phyloP scores from a whole-genome alignment of 495 filamentous ascomycete species.

The Terfezia claveryi region DNA sequence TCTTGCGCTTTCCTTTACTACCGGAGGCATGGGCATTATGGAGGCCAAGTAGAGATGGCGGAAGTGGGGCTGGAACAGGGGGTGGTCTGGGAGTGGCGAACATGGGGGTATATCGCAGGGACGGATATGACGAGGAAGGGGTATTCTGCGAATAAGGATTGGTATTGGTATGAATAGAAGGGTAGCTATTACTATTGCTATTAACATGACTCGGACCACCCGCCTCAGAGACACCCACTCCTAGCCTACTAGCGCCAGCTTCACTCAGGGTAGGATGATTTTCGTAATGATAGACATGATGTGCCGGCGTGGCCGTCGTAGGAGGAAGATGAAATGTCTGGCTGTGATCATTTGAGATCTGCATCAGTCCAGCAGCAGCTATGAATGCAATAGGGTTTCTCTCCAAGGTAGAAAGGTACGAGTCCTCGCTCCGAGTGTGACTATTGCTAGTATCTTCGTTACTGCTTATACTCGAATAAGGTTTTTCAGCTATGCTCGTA shows the following conservation, averaged over 20 bases:
- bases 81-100: neutral
- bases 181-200: neutral
- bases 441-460: neutral
- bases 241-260: neutral
- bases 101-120: neutral
- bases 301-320: neutral
- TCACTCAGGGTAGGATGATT: neutral
- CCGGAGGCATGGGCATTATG: neutral
- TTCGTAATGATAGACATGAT: neutral
- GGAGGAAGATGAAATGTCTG: neutral
- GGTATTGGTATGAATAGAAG: neutral
- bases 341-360: neutral
- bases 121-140: neutral
- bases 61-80: neutral
- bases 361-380: slow-evolving; percentile 9
- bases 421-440: neutral
- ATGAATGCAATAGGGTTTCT: slow-evolving; percentile 9
- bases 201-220: neutral
- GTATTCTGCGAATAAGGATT: neutral
- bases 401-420: slow-evolving; percentile 2
- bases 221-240: neutral
- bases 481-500: neutral
- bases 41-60: neutral
- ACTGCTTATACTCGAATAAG: neutral
- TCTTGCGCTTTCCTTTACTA: neutral